Evolutionary conservation across 352 stramenopile genomes (phyloP).

Genomic region (Discostella stelligera): DNA sequence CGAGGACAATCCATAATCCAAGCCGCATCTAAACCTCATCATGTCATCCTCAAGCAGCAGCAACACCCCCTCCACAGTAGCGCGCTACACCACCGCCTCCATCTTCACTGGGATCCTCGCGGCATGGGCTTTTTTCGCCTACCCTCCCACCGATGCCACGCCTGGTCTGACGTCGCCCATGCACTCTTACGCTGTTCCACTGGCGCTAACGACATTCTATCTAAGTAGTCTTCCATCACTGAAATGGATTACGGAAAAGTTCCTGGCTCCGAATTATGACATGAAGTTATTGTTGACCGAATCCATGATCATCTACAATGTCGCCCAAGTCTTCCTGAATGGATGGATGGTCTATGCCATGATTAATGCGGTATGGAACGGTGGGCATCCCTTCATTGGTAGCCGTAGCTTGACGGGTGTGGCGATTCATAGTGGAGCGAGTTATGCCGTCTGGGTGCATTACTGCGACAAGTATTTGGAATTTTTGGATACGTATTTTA

Average conservation of each 20-base stretch:
- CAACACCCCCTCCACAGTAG: conserved; percentile 44
- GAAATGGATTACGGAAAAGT: conserved; percentile 54
- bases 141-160: conserved; percentile 46
- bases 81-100: conserved; percentile 68
- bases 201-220: conserved; percentile 64
- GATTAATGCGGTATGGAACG: conserved; percentile 60
- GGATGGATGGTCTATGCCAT: conserved; percentile 80
- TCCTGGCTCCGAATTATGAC: conserved; percentile 55
- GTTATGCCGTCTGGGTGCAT: conserved; percentile 80
- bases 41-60: neutral
- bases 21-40: too few species aligned
- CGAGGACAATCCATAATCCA: too few species aligned
- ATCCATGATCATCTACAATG: conserved; percentile 84
- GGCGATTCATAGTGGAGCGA: conserved; percentile 51
- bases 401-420: conserved; percentile 32
- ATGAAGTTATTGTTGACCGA: conserved; percentile 75
- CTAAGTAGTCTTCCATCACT: conserved; percentile 65
- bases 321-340: conserved; percentile 77
- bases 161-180: conserved; percentile 51
- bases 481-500: conserved; percentile 84
- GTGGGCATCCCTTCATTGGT: conserved; percentile 75
- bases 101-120: conserved; percentile 63
- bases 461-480: conserved; percentile 85
- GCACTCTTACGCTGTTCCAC: conserved; percentile 60
- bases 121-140: conserved; percentile 63